Evolutionary conservation across 2,329 filamentous ascomycete species (phyloP).

Genomic region (Arthroderma sp.): DNA sequence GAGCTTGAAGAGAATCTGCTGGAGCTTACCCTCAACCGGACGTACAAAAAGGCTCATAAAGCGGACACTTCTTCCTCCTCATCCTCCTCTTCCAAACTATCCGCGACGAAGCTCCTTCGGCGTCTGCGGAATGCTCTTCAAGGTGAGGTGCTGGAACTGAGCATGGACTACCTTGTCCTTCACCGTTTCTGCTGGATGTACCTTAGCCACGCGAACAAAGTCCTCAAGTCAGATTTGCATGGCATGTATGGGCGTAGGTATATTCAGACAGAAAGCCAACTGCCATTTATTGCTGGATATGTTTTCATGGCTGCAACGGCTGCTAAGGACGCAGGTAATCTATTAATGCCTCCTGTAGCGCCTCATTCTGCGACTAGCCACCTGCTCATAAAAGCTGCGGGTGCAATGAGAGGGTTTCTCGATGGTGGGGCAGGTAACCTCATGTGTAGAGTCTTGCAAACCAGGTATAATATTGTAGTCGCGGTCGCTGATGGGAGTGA

Average conservation of each 20-base stretch:
- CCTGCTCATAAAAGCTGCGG: neutral
- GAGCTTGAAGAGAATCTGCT: conserved; percentile 9
- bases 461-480: neutral
- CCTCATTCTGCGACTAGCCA: neutral
- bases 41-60: neutral
- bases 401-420: neutral
- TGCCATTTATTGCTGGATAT: conserved; percentile 31
- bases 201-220: conserved; percentile 13
- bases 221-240: conserved; percentile 20
- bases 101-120: conserved; percentile 17
- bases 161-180: conserved; percentile 34
- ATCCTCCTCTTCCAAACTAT: conserved; percentile 2
- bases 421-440: neutral
- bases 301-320: conserved; percentile 23
- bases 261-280: conserved; percentile 26
- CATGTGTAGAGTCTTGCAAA: neutral
- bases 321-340: neutral
- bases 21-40: conserved; percentile 1
- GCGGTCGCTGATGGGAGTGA: neutral
- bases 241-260: conserved; percentile 24
- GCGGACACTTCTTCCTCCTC: neutral
- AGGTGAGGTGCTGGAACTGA: conserved; percentile 24
- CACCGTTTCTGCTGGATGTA: conserved; percentile 31
- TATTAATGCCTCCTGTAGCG: neutral
- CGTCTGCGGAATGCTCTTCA: conserved; percentile 23